Conservation (phyloP, 495 filamentous ascomycete species). For the Aspergillus nanangensis region DNA sequence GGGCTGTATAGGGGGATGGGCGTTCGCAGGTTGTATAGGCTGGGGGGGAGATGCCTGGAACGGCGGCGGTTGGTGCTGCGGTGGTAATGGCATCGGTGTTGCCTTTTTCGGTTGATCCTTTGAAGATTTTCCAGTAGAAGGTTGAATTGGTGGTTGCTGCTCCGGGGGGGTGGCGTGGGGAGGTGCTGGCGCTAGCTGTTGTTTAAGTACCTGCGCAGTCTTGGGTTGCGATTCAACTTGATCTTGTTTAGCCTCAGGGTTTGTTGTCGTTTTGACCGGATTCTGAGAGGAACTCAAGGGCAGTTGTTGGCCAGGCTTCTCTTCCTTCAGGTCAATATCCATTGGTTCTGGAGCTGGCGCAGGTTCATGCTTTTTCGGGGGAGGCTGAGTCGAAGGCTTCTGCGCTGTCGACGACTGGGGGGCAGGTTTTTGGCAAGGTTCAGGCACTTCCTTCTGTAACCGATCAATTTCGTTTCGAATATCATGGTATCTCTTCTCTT, state of each 20-base stretch:
- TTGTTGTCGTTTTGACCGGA: constrained; percentile 11
- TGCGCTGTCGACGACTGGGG: constrained; percentile 3
- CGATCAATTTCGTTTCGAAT: constrained; percentile 63
- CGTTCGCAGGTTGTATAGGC: too few species aligned
- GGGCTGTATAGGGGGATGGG: constrained; percentile 20
- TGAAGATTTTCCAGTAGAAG: neutral
- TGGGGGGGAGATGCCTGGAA: constrained; percentile 2
- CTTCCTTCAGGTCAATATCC: constrained; percentile 29
- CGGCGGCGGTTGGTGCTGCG: constrained; percentile 7
- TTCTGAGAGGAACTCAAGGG: neutral
- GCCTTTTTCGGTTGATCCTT: neutral
- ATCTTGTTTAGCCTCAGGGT: constrained; percentile 15
- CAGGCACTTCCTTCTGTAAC: constrained; percentile 57
- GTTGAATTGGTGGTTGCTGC: constrained; percentile 3
- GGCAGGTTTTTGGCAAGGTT: constrained; percentile 23
- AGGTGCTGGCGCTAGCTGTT: neutral
- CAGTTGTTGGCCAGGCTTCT: constrained; percentile 11
- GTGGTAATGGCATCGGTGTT: constrained; percentile 1
- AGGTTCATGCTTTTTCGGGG: constrained; percentile 17
- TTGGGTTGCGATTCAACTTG: constrained; percentile 15
- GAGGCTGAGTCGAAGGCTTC: constrained; percentile 7
- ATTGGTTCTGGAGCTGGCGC: constrained; percentile 36
- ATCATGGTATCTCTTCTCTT: constrained; percentile 63
- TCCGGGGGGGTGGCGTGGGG: too few species aligned
- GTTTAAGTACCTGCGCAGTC: constrained; percentile 5